These are phyloP conservation scores for Saturnispora sanitii DNA, from an alignment of 805 yeast genomes.

Conservation along the genomic window DNA sequence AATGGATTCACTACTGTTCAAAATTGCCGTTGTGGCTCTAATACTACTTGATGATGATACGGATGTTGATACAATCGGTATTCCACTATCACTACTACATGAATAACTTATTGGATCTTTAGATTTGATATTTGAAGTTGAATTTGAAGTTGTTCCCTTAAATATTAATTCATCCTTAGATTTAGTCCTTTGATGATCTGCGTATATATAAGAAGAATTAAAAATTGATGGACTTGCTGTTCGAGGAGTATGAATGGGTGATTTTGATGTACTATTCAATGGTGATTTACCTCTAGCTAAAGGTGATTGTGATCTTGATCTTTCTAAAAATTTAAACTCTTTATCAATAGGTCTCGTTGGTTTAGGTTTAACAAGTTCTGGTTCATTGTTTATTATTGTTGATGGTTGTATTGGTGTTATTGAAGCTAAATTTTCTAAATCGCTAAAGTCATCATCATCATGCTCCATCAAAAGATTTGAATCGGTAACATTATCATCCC, in stretches of 20 bases:
- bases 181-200: not conserved
- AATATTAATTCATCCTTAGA: slow-evolving; percentile 2
- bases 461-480: not conserved
- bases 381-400: too few relatives aligned
- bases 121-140: not conserved
- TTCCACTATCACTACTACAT: slow-evolving; percentile 4
- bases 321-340: slow-evolving; percentile 1
- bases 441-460: not conserved
- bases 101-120: slow-evolving; percentile 1
- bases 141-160: not conserved
- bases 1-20: not conserved
- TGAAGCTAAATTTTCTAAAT: too few relatives aligned
- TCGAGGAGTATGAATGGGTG: slow-evolving; percentile 7
- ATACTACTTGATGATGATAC: slow-evolving; percentile 6
- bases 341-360: not conserved
- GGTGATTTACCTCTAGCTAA: slow-evolving; percentile 5
- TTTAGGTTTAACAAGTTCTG: not conserved
- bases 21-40: slow-evolving; percentile 4
- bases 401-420: too few relatives aligned
- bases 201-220: slow-evolving; percentile 1
- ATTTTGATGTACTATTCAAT: slow-evolving; percentile 1
- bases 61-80: not conserved
- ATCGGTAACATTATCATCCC: not conserved
- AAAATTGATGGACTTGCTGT: not conserved
- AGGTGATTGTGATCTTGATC: slow-evolving; percentile 16